phyloP scores from a whole-genome alignment of 768 basidiomycete species.

The Termitomyces sp. region DNA sequence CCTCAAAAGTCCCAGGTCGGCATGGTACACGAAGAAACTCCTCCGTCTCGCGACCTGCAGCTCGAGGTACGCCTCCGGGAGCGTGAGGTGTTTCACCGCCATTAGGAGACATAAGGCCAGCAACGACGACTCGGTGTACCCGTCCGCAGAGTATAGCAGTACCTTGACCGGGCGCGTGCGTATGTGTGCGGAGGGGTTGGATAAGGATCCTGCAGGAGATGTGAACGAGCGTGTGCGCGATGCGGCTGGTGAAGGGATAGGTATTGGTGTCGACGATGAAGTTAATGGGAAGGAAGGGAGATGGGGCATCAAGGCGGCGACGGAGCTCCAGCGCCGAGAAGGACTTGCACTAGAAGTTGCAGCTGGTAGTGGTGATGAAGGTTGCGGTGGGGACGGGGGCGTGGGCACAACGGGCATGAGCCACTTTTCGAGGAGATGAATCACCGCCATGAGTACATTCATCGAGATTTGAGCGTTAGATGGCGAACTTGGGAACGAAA shows the following conservation, averaged over 20 bases:
- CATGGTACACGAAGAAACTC: slow-evolving; percentile 90
- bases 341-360: not conserved
- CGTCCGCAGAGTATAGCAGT: slow-evolving; percentile 80
- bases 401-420: slow-evolving; percentile 41
- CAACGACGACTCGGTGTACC: slow-evolving; percentile 90
- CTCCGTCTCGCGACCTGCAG: slow-evolving; percentile 78
- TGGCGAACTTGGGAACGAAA: slow-evolving; percentile 73
- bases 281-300: slow-evolving; percentile 30
- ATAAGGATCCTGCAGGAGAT: slow-evolving; percentile 23
- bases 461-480: slow-evolving; percentile 50
- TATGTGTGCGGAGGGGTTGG: slow-evolving; percentile 21
- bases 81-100: slow-evolving; percentile 58
- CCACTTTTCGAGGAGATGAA: slow-evolving; percentile 67
- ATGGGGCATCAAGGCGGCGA: slow-evolving; percentile 37
- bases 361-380: slow-evolving; percentile 6
- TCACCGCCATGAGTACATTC: slow-evolving; percentile 56
- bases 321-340: slow-evolving; percentile 40
- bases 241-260: slow-evolving; percentile 13
- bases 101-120: slow-evolving; percentile 87
- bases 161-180: slow-evolving; percentile 68
- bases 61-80: slow-evolving; percentile 91
- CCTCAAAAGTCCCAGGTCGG: slow-evolving; percentile 70
- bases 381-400: slow-evolving; percentile 10
- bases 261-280: slow-evolving; percentile 14
- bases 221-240: slow-evolving; percentile 32